These are phyloP conservation scores for Globisporangium camurandrum DNA, from an alignment of 352 stramenopile species.

Conservation along the genomic window DNA sequence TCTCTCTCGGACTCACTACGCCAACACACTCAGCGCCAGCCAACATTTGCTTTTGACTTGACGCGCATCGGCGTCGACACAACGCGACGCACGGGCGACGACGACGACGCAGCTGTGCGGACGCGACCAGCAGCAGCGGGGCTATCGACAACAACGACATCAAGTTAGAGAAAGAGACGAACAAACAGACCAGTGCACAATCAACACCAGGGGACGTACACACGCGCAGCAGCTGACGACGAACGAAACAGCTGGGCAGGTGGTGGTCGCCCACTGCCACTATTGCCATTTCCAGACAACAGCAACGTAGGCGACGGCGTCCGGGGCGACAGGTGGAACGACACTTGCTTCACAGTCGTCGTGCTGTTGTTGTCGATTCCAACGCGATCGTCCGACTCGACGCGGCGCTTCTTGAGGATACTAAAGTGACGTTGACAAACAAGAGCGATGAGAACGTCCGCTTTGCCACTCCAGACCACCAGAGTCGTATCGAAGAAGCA, in stretches of 20 bases:
- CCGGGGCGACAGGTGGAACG: conserved; percentile 34
- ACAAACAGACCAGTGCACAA: not conserved
- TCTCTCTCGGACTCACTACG: too few species aligned
- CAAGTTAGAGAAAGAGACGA: not conserved
- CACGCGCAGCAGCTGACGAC: conserved; percentile 18
- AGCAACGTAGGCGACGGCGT: conserved; percentile 2
- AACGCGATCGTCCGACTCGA: conserved; percentile 5
- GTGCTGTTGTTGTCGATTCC: conserved; percentile 1
- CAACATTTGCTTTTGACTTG: conserved; percentile 56
- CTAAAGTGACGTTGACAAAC: conserved; percentile 20
- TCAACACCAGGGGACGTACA: conserved; percentile 20
- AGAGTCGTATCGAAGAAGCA: not conserved
- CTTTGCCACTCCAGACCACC: conserved; percentile 5
- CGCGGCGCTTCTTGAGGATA: conserved; percentile 64
- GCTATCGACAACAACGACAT: conserved; percentile 11
- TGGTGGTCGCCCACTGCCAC: too few species aligned
- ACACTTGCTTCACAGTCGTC: conserved; percentile 50
- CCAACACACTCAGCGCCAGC: too few species aligned
- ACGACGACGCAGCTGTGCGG: conserved; percentile 23
- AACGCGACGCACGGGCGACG: conserved; percentile 19
- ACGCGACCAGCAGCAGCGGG: conserved; percentile 28
- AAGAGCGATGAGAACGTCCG: conserved; percentile 10
- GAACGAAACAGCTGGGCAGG: conserved; percentile 20
- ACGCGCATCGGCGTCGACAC: conserved; percentile 21
- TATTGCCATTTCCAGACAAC: too few species aligned